These are phyloP conservation scores for Kokia cookei DNA, from an alignment of 441 rosid genomes.

Conservation along the genomic window DNA sequence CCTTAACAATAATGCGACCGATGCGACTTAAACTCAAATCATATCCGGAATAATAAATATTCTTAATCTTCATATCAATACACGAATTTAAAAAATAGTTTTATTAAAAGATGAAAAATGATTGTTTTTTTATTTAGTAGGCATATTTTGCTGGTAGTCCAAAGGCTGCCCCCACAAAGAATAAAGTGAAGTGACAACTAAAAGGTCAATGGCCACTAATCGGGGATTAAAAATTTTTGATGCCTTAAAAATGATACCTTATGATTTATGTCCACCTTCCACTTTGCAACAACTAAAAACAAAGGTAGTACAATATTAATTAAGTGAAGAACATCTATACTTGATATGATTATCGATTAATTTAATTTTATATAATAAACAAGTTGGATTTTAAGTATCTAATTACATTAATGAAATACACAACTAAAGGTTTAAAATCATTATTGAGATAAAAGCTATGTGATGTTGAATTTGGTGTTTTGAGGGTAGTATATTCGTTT, in stretches of 20 bases:
- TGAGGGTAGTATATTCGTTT: no score
- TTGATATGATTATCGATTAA: not conserved
- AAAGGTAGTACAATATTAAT: not conserved
- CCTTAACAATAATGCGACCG: no score
- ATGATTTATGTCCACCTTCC: slow-evolving; percentile 4
- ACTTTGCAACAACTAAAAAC: not conserved
- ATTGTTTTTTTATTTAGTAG: not conserved
- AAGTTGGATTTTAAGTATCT: not conserved
- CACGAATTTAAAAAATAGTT: no score
- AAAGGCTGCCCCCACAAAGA: not conserved
- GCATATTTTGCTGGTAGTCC: not conserved
- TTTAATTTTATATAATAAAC: not conserved
- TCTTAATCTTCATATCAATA: no score
- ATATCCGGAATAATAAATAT: no score
- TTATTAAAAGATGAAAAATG: not conserved
- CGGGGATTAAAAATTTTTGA: not conserved
- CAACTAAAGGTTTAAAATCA: no score
- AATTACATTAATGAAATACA: not conserved
- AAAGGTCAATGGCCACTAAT: slow-evolving; percentile 11
- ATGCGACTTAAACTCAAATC: no score
- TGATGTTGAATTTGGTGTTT: no score
- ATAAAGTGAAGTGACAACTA: slow-evolving; percentile 16
- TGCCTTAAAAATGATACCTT: slow-evolving; percentile 8
- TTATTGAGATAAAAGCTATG: no score
- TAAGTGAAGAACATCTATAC: not conserved